Evolutionary conservation across 1,139 yeast genomes (phyloP), one percentile per base, ranked within the genome.

Genomic region (Pichia sp.): DNA sequence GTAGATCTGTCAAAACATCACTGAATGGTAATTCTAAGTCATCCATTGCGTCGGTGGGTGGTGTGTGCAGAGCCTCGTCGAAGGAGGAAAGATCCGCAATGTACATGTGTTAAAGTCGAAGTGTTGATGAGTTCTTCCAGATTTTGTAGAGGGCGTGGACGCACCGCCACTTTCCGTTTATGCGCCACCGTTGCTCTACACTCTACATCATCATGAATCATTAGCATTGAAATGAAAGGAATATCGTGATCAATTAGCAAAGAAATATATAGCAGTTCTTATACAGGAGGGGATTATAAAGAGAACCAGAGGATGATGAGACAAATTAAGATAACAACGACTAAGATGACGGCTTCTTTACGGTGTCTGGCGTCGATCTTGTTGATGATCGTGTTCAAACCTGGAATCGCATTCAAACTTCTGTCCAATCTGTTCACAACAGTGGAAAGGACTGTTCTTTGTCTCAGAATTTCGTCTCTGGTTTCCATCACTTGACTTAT

Each of bases 341-440:
- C 94, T 63, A 93, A 68, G n/a, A 93, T 86, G 38, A 93, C 65
- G 19, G 95, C 84, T 63, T 93, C 96, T 53, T 97, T 79, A 68
- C 84, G 86, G 66, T 93, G 83, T 59, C 98, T 75, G 3, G 96
- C 85, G 64, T 90, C 90, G 56, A 93, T 91, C 64, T 84, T 85
- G 17, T 84, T 72, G 36, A 93, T 79, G 50, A 94, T 67, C 14
- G 81, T 79, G 61, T 85, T 86, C 40, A 93, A 70, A 1, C 97
- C 98, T 0, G 99, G 99, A 38, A 93, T 77, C 42, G 76, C 66
- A 57, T 78, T 81, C 40, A 90, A 68, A 0, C 86, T 73, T 38
- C 76, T 76, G 53, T 81, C 71, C 53, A 91, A 71, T 50, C 80
- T 73, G 53, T 79, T 74, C 53, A 84, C 89, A 14, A 95, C 86